Conservation (phyloP, 2,329 filamentous ascomycete species). For the Cladosporium sp. region DNA sequence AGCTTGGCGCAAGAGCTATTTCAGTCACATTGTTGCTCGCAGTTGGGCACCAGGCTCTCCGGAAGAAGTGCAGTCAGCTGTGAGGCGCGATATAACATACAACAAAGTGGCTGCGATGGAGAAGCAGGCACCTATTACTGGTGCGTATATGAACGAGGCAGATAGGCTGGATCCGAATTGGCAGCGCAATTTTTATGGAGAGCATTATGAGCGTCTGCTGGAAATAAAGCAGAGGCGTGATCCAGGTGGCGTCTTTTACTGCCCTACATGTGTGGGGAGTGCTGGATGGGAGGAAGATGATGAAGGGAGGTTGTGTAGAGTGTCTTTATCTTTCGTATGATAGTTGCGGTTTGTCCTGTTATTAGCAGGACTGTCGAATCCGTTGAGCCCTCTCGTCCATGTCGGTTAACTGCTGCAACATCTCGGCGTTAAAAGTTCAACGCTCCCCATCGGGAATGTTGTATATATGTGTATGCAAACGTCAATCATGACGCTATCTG, state of each 20-base stretch:
- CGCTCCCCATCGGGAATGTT: background rate
- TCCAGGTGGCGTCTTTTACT: constrained; percentile 18
- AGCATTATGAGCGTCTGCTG: constrained; percentile 15
- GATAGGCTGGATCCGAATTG: constrained; percentile 19
- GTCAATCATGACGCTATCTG: constrained; percentile 9
- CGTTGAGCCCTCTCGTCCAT: too few relatives aligned
- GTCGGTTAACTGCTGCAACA: too few relatives aligned
- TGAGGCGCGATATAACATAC: constrained; percentile 30
- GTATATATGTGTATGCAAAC: constrained; percentile 2
- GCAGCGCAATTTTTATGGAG: constrained; percentile 17
- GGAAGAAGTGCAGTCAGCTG: constrained; percentile 16
- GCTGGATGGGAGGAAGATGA: constrained; percentile 15
- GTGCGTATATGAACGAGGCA: constrained; percentile 37
- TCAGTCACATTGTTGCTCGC: constrained; percentile 30
- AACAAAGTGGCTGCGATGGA: constrained; percentile 32
- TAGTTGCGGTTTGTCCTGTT: too few relatives aligned
- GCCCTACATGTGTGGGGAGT: constrained; percentile 20
- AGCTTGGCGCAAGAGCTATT: constrained; percentile 47
- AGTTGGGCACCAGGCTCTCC: constrained; percentile 20
- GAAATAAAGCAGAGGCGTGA: constrained; percentile 17
- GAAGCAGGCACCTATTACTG: constrained; percentile 29
- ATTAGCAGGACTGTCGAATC: too few relatives aligned
- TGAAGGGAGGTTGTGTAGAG: constrained; percentile 12
- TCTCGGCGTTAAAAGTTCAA: too few relatives aligned
- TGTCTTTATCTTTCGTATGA: background rate